Evolutionary conservation across 1,139 yeast genomes (phyloP).

Genomic region (Geotrichum cucujoidarum): DNA sequence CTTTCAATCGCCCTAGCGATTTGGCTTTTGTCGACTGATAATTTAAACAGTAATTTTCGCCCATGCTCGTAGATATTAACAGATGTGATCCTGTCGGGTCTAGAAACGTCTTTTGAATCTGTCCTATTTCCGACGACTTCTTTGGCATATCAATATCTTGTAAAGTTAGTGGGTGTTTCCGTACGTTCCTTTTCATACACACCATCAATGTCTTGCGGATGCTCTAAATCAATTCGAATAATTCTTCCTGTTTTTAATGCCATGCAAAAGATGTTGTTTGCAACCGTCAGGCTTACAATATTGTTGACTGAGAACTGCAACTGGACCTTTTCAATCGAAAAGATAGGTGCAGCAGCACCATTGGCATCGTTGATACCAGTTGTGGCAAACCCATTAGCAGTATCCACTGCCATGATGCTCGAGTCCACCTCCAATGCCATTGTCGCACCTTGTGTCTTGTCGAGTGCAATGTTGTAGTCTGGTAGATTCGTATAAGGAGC

Average conservation of each 20-base stretch:
- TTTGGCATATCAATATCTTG: constrained; percentile 35
- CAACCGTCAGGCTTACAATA: constrained; percentile 44
- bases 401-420: constrained; percentile 11
- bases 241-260: constrained; percentile 45
- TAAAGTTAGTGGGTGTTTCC: not conserved
- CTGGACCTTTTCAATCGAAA: constrained; percentile 50
- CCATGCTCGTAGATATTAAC: constrained; percentile 43
- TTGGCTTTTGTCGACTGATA: constrained; percentile 38
- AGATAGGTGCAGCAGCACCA: constrained; percentile 24
- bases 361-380: constrained; percentile 15
- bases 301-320: constrained; percentile 48
- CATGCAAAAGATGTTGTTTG: constrained; percentile 46
- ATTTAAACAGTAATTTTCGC: constrained; percentile 46
- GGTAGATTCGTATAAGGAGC: no score
- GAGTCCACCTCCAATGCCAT: constrained; percentile 11
- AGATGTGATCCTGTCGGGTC: constrained; percentile 50
- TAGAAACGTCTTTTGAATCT: constrained; percentile 41
- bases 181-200: constrained; percentile 3
- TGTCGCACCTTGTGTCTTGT: not conserved
- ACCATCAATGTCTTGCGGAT: constrained; percentile 48
- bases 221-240: constrained; percentile 49
- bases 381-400: constrained; percentile 17
- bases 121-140: constrained; percentile 29
- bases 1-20: constrained; percentile 42
- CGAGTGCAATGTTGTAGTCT: not conserved